Base-by-base conservation (phyloP, 1,139 yeast species). In the Hyphopichia wangnamkhiaoensis region DNA sequence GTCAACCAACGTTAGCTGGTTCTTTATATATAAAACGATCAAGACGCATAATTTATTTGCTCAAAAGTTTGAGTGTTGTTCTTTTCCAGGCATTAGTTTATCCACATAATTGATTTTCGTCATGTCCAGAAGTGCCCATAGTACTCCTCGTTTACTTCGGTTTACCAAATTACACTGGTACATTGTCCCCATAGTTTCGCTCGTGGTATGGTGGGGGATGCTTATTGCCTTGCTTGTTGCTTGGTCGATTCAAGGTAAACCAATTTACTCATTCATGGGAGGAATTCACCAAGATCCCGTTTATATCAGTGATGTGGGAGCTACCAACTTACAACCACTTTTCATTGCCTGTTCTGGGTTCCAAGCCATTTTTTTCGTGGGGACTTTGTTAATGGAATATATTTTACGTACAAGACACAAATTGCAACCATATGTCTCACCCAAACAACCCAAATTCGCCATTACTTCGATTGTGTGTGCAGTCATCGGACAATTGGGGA, bases 301-400 rank as follows among this genome's bases (percentile, higher is more conserved):
- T 5, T 90, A 84, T 61, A 79, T 91, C 37, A 85, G 95, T 9
- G 89, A 89, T 55, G 75, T 89, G 39, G 96, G 91, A 5, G 96
- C 96, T 12, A 85, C 95, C 1, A 82, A 82, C 52, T 67, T 88
- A 38, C 87, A 88, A 56, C 95, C 96, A 1, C 63, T 89, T 16
- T 90, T 90, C 61, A 88, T 90, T 33, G 67, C 86, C n/a, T 82
- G 95, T 55, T 70, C 87, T 2, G 88, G 83, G 0, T 75, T 82
- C 58, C 95, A 88, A 64, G 95, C 90, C 15, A 68, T 87, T 13
- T 82, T 87, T 53, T 87, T 80, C 52, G 81, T 81, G 30, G 74
- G 88, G n/a, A 75, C 91, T 1, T 63, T 82, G 34, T 57, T 70
- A n/a, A 67, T 80, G 56, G 91, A 83, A 52, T 68, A 70, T 38